Conservation (phyloP, 2,329 filamentous ascomycete genomes). For the Periconia sp. region DNA sequence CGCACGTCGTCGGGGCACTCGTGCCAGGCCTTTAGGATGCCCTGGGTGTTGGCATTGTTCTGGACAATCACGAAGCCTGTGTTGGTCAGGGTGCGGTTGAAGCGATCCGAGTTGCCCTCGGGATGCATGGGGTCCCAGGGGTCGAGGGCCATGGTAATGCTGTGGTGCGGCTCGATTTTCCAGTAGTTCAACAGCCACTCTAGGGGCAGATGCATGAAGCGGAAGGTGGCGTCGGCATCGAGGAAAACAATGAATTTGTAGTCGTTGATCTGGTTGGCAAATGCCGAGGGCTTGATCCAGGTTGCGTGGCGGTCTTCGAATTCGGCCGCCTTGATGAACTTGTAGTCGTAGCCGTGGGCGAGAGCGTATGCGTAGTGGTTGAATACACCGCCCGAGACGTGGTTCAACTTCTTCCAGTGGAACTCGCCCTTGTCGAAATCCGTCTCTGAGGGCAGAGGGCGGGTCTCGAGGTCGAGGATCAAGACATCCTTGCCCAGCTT, state of each 20-base stretch:
- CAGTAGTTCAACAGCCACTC: conserved; percentile 56
- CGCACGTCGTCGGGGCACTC: conserved; percentile 40
- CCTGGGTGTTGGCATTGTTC: conserved; percentile 52
- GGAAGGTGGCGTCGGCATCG: conserved; percentile 52
- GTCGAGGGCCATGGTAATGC: conserved; percentile 51
- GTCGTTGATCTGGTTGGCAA: conserved; percentile 39
- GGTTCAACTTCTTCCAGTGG: conserved; percentile 40
- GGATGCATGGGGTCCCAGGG: conserved; percentile 39
- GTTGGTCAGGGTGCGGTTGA: conserved; percentile 50
- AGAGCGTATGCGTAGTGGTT: conserved; percentile 44
- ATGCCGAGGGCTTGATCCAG: conserved; percentile 50
- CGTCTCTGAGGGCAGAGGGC: conserved; percentile 34
- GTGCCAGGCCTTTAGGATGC: conserved; percentile 55
- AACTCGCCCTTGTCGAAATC: conserved; percentile 34
- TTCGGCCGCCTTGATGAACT: conserved; percentile 46
- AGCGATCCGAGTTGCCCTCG: conserved; percentile 45
- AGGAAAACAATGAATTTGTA: conserved; percentile 53
- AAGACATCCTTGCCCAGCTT: conserved; percentile 37
- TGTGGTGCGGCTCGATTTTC: conserved; percentile 47
- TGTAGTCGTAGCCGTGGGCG: conserved; percentile 55
- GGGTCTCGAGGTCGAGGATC: conserved; percentile 41
- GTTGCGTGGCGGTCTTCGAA: conserved; percentile 48
- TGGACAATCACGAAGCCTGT: conserved; percentile 58
- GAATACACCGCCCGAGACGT: conserved; percentile 40
- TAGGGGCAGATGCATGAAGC: conserved; percentile 49